Evolutionary conservation across 805 yeast genomes (phyloP), one percentile per base, ranked within the genome.

Genomic region (Brettanomyces sp.): DNA sequence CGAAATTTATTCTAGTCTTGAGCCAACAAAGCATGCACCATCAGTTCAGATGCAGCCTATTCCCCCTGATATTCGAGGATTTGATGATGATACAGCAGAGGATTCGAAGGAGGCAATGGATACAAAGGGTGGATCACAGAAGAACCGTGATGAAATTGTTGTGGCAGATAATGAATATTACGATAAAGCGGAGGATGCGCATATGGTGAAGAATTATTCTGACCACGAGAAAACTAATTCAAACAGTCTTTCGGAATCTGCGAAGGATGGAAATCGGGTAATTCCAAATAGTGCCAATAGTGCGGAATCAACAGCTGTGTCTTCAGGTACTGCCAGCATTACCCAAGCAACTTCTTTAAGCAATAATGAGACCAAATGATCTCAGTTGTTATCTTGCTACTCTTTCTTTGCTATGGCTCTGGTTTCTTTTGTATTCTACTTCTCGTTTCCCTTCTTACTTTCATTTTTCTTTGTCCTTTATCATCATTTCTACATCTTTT

Each of bases 21-120:
- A 88, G 56, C 79, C 85, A 56, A 88, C 97, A n/a, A 82, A 85
- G 64, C 88, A 83, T 65, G 95, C 97, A 0, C 99, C 99, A n/a
- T 85, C 95, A 45, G 97, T 91, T 33, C 98, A 91, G 66, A 77
- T 88, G 80, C 83, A 86, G 54, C 76, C 83, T 44, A 93, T 87
- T 25, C 98, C 98, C 6, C 74, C 79, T 36, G 97, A 91, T 64
- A 72, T 79, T n/a, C 95, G 86, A 56, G 95, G 89, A 54, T 70
- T 74, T 48, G 95, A 88, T 22, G 95, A 86, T 56, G 93, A 78
- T 45, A 60, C 57, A 11, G 91, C 85, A 24, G 96, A 89, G 63
- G 97, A 91, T 62, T 66, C 82, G 0, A 74, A 71, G 39, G 82
- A 74, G 48, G 89, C 95, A 9, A 80, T 78, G 52, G 97, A 91